Conservation (phyloP, 192 early-diverging fungal species). For the Entomortierella beljakovae region DNA sequence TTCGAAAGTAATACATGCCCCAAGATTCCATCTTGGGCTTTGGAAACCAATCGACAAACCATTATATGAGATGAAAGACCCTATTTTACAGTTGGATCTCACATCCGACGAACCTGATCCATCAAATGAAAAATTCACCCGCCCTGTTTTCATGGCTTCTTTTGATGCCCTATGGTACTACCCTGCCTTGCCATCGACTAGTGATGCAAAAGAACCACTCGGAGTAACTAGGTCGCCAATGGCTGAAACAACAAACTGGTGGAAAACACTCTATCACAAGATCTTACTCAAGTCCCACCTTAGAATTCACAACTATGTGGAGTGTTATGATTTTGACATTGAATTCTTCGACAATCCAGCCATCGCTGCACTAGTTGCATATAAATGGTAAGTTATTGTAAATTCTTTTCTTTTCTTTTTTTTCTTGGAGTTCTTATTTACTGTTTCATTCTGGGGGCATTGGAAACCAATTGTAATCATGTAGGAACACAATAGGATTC, state of each 20-base stretch:
- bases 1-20: not conserved
- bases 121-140: not conserved
- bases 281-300: constrained; percentile 9
- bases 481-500: constrained; percentile 5
- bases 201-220: not conserved
- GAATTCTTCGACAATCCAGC: constrained; percentile 36
- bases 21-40: constrained; percentile 7
- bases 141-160: constrained; percentile 12
- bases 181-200: not conserved
- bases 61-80: constrained; percentile 4
- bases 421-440: not conserved
- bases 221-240: not conserved
- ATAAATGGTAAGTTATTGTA: constrained; percentile 19
- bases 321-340: constrained; percentile 15
- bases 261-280: constrained; percentile 8
- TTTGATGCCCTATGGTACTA: constrained; percentile 12
- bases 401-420: not conserved
- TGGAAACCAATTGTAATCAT: not conserved
- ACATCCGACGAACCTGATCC: not conserved
- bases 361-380: constrained; percentile 25
- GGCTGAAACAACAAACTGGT: not conserved
- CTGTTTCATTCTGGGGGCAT: not conserved
- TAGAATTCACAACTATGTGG: not conserved
- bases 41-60: constrained; percentile 10
- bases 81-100: constrained; percentile 19